Conservation (phyloP, 106 monocot species). For the Triglochin maritima region DNA sequence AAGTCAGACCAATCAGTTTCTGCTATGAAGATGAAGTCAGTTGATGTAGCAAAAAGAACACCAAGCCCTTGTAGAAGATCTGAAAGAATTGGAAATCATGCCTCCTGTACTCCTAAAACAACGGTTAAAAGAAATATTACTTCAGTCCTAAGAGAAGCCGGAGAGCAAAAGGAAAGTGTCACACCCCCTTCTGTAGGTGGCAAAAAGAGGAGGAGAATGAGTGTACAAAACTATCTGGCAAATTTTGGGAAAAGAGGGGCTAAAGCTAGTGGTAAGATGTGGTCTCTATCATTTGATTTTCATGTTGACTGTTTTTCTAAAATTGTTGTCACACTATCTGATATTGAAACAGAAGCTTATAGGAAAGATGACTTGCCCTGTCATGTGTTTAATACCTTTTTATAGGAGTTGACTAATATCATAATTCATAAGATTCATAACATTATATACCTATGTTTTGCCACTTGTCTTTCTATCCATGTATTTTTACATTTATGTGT, state of each 20-base stretch:
- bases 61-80: constrained; percentile 7
- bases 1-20: background rate
- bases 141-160: background rate
- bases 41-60: background rate
- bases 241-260: background rate
- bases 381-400: no score
- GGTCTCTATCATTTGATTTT: background rate
- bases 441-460: no score
- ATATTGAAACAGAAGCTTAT: background rate
- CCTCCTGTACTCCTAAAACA: background rate
- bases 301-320: background rate
- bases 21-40: background rate
- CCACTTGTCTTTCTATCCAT: no score
- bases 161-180: background rate
- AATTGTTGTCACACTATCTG: background rate
- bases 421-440: no score
- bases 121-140: background rate
- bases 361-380: background rate
- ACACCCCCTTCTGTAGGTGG: background rate
- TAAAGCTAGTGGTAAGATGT: constrained; percentile 1
- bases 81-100: constrained; percentile 4
- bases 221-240: background rate
- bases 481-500: no score
- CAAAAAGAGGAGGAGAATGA: background rate
- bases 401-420: no score